phyloP scores from a whole-genome alignment of 495 filamentous ascomycete genomes.

The Aspergillus panamensis region DNA sequence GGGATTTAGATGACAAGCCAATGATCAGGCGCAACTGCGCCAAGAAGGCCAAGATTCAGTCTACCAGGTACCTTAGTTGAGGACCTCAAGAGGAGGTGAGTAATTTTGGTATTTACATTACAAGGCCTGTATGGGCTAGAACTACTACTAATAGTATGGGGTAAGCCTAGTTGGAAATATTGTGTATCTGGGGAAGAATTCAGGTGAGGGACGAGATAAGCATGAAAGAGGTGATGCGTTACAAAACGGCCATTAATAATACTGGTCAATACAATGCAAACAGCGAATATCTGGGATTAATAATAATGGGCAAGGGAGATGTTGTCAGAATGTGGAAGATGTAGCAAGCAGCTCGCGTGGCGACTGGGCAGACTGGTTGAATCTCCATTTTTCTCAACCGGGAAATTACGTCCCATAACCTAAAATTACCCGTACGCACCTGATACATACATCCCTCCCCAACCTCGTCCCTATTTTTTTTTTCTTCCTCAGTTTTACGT shows the following conservation, averaged over 20 bases:
- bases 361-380: neutral
- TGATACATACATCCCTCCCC: neutral
- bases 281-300: neutral
- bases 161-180: neutral
- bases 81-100: neutral
- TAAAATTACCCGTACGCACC: neutral
- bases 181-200: neutral
- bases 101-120: neutral
- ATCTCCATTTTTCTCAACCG: conserved; percentile 3
- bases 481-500: neutral
- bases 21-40: neutral
- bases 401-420: conserved; percentile 15
- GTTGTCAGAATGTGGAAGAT: conserved; percentile 1
- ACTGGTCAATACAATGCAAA: too few relatives aligned
- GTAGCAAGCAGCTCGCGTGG: neutral
- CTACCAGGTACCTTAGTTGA: too few relatives aligned
- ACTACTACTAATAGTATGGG: too few relatives aligned
- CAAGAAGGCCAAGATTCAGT: conserved; percentile 21
- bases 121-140: neutral
- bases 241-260: too few relatives aligned
- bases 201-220: neutral
- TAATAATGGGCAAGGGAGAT: neutral
- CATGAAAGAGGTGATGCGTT: too few relatives aligned
- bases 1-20: conserved; percentile 8
- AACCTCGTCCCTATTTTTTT: neutral